phyloP scores from a whole-genome alignment of 2,329 filamentous ascomycete genomes.

The Apiospora arundinis region DNA sequence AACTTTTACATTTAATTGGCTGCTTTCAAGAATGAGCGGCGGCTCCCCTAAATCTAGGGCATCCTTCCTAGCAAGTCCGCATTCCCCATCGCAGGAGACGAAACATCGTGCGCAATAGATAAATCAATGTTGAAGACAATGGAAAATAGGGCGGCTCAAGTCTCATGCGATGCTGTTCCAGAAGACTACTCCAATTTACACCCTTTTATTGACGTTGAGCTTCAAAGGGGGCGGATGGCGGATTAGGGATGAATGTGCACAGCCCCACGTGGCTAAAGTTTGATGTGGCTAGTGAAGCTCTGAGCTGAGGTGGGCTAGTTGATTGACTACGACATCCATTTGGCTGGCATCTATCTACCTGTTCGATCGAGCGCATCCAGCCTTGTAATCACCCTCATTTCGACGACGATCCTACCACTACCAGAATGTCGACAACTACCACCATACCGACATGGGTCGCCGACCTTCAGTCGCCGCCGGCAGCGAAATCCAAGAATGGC shows the following conservation, averaged over 20 bases:
- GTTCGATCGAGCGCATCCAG: not conserved
- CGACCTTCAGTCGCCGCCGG: conserved; percentile 75
- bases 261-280: not conserved
- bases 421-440: conserved; percentile 39
- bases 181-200: not conserved
- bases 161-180: not conserved
- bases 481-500: conserved; percentile 68
- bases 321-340: not conserved
- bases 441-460: conserved; percentile 79
- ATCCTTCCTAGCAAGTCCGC: not conserved
- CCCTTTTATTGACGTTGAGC: not conserved
- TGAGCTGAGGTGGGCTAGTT: not conserved
- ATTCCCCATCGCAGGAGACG: too few species aligned
- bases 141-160: not conserved
- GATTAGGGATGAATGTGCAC: not conserved
- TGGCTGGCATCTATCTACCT: not conserved
- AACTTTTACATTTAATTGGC: conserved; percentile 16
- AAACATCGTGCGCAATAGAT: too few species aligned
- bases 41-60: not conserved
- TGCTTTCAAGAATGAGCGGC: not conserved
- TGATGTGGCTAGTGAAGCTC: not conserved
- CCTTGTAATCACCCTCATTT: not conserved
- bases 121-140: not conserved
- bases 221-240: not conserved
- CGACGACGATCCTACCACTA: not conserved